These are phyloP conservation scores for Gnomoniopsis smithogilvyi DNA, from an alignment of 2,329 filamentous ascomycete genomes.

Conservation along the genomic window DNA sequence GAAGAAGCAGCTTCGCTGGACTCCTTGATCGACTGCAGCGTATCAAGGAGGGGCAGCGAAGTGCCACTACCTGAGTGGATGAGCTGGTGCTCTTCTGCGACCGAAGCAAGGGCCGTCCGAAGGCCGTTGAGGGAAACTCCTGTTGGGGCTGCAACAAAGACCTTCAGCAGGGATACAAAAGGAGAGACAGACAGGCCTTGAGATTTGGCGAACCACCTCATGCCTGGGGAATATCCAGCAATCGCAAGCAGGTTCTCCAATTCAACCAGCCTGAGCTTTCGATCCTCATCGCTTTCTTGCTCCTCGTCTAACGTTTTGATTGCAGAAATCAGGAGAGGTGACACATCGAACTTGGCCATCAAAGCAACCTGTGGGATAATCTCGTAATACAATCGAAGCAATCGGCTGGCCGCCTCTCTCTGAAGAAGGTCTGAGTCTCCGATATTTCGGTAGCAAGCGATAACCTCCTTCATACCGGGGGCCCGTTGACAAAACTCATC, in stretches of 20 bases:
- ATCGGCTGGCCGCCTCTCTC: slow-evolving; percentile 71
- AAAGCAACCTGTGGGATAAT: slow-evolving; percentile 75
- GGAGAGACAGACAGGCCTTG: slow-evolving; percentile 64
- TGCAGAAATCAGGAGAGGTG: slow-evolving; percentile 67
- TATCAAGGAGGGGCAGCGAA: slow-evolving; percentile 43
- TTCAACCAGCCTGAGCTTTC: slow-evolving; percentile 64
- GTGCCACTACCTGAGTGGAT: slow-evolving; percentile 35
- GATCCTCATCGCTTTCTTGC: slow-evolving; percentile 38
- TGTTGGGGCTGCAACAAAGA: slow-evolving; percentile 48
- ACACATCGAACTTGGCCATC: slow-evolving; percentile 85
- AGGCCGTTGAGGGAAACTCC: slow-evolving; percentile 49
- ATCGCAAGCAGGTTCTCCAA: slow-evolving; percentile 79
- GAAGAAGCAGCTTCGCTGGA: slow-evolving; percentile 23
- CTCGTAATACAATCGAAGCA: slow-evolving; percentile 83
- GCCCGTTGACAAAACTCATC: slow-evolving; percentile 75
- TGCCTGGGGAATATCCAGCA: slow-evolving; percentile 74
- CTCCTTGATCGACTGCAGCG: slow-evolving; percentile 27
- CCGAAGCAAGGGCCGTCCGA: slow-evolving; percentile 53
- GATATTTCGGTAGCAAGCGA: slow-evolving; percentile 69
- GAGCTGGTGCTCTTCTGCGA: slow-evolving; percentile 65
- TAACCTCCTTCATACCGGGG: slow-evolving; percentile 78
- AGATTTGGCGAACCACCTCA: slow-evolving; percentile 85
- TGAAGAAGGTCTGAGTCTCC: slow-evolving; percentile 68
- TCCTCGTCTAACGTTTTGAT: slow-evolving; percentile 56
- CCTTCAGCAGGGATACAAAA: slow-evolving; percentile 66